Conservation (phyloP, 2,329 filamentous ascomycete species). For the Waltergamsia citrina region DNA sequence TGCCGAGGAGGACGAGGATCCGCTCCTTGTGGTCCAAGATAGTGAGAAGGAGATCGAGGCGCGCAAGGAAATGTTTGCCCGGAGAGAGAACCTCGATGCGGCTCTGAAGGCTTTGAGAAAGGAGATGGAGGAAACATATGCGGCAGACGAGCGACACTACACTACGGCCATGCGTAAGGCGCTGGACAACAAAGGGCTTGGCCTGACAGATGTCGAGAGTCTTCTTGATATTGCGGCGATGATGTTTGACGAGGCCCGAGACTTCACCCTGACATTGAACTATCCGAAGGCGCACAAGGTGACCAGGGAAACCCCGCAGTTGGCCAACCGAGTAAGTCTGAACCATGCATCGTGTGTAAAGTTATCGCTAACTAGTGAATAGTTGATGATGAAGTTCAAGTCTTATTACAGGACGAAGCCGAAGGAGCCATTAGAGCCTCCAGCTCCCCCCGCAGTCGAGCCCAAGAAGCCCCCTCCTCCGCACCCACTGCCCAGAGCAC, state of each 20-base stretch:
- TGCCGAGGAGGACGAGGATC: slow-evolving; percentile 21
- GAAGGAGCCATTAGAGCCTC: slow-evolving; percentile 11
- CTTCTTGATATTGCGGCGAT: slow-evolving; percentile 33
- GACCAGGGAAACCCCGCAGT: slow-evolving; percentile 21
- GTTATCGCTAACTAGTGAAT: not conserved
- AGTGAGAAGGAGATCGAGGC: slow-evolving; percentile 45
- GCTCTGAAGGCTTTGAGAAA: slow-evolving; percentile 35
- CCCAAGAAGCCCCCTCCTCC: slow-evolving; percentile 6
- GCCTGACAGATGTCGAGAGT: slow-evolving; percentile 29
- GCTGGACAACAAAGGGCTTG: slow-evolving; percentile 26
- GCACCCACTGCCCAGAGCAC: slow-evolving; percentile 17
- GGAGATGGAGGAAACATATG: slow-evolving; percentile 33
- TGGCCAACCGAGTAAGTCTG: slow-evolving; percentile 23
- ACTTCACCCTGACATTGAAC: slow-evolving; percentile 29
- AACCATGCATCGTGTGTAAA: not conserved
- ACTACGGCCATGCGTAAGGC: slow-evolving; percentile 33
- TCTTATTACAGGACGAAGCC: slow-evolving; percentile 26
- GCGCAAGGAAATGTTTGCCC: slow-evolving; percentile 51
- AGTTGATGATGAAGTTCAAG: slow-evolving; percentile 28
- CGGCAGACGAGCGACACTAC: slow-evolving; percentile 25
- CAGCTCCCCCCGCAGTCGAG: not conserved
- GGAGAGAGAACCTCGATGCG: slow-evolving; percentile 52
- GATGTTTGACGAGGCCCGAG: slow-evolving; percentile 35
- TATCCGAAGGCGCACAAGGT: slow-evolving; percentile 31
- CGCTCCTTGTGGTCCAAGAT: slow-evolving; percentile 31